Evolutionary conservation across 78 protist genomes (phyloP).

Genomic region (Dictyostelium capitatum): DNA sequence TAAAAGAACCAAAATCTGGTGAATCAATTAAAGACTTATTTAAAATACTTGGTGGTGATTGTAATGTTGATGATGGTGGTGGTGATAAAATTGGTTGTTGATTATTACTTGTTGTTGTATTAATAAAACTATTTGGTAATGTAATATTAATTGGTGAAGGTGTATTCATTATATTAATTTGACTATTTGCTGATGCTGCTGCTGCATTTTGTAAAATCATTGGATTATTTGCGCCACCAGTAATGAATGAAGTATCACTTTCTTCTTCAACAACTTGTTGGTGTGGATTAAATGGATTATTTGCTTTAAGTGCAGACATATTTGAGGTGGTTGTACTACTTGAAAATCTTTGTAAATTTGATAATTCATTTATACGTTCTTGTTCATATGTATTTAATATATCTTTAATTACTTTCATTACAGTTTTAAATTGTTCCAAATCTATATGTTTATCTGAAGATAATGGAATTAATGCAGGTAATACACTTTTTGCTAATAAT

Average conservation of each 20-base stretch:
- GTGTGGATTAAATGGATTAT: neutral
- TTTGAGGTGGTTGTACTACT: neutral
- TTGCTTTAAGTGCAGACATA: too few relatives aligned
- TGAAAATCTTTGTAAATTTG: constrained; percentile 40
- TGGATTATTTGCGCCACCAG: too few relatives aligned
- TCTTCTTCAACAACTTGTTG: neutral
- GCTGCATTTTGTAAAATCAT: too few relatives aligned
- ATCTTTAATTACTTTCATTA: constrained; percentile 68
- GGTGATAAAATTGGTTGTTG: neutral
- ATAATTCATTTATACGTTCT: constrained; percentile 50
- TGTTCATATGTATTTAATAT: constrained; percentile 47
- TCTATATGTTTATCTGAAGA: constrained; percentile 65
- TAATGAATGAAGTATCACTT: constrained; percentile 1
- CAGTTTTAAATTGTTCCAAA: constrained; percentile 54
- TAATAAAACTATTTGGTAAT: neutral
- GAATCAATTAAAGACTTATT: neutral
- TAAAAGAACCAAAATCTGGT: neutral
- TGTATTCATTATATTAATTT: neutral
- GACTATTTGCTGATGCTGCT: neutral
- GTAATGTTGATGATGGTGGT: neutral
- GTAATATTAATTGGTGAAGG: constrained; percentile 1
- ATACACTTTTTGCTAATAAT: constrained; percentile 52
- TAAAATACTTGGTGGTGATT: neutral
- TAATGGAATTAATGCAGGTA: constrained; percentile 64
- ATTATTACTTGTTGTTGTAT: neutral